Conservation (phyloP, 192 early-diverging fungal species). For the Coemansia sp. region DNA sequence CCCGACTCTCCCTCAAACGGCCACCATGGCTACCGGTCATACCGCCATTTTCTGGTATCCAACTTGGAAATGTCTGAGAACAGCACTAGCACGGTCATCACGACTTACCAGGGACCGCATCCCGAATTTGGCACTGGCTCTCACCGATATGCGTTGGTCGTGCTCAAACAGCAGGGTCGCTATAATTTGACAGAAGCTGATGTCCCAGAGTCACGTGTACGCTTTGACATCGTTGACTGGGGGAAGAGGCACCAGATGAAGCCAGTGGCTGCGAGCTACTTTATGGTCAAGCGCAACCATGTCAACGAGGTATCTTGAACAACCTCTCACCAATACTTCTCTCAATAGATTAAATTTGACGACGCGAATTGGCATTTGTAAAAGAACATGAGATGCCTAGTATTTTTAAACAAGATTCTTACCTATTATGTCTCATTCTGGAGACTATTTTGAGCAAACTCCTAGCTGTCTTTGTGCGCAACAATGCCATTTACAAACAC, state of each 20-base stretch:
- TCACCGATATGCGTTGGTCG: constrained; percentile 25
- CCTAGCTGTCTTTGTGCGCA: too few species aligned
- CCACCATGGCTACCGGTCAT: constrained; percentile 35
- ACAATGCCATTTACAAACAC: too few species aligned
- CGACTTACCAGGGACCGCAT: constrained; percentile 13
- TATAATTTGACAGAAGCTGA: constrained; percentile 6
- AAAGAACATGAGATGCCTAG: neutral
- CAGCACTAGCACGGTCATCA: constrained; percentile 16
- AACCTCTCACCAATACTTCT: neutral
- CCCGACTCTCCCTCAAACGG: constrained; percentile 21
- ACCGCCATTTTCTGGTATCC: constrained; percentile 26
- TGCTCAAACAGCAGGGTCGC: constrained; percentile 20
- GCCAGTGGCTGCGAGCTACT: constrained; percentile 33
- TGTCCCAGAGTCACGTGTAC: constrained; percentile 24
- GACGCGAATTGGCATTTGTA: too few species aligned
- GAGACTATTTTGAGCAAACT: neutral
- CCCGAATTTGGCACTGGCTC: constrained; percentile 19
- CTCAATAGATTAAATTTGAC: neutral
- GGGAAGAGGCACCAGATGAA: constrained; percentile 20
- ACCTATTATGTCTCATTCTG: neutral
- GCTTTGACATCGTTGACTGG: constrained; percentile 34
- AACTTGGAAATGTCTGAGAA: constrained; percentile 16
- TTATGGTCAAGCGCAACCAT: constrained; percentile 27
- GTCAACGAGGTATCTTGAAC: neutral
- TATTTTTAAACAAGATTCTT: neutral